Base-by-base conservation (phyloP, 306 rosid species). In the Biancaea sappan region DNA sequence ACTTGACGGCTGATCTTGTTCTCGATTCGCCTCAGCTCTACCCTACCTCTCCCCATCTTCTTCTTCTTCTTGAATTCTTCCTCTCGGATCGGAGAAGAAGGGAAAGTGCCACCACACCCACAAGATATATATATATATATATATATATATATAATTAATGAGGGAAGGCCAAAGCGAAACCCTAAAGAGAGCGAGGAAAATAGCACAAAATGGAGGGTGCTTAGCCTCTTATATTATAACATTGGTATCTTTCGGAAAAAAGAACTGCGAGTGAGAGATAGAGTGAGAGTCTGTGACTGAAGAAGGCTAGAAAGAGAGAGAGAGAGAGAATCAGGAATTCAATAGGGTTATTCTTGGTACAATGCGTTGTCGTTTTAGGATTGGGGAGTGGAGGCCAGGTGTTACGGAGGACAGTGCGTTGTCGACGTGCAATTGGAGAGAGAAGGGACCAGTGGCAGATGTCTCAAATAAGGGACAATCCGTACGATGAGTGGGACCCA, bases 1-100 rank as follows among this genome's bases (percentile, higher is more conserved):
- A 92, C 97, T 83, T 92, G 97, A 35, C 96, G 79, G 37, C 86
- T 92, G 63, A 85, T 88, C 72, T 89, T 92, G 91, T 89, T 88
- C 90, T 92, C 96, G 82, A 92, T 92, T 83, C 88, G 86, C 88
- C 81, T 89, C 75, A 92, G 66, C 81, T 86, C 82, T 67, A 92
- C 96, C 80, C 83, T 92, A 2, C 97, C 97, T 78, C 97, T 89
- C 6, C 96, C 97, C 96, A 91, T 88, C 58, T 60, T 43, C 13
- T 31, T 25, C 62, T 29, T 1, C 10, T 65, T 21, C 5, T 53
- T n/a, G 21, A 15, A n/a, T 41, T 76, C 14, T 38, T 46, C 16
- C n/a, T n/a, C n/a, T n/a, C n/a, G n/a, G n/a, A n/a, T 14, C 0
- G 9, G 19, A 40, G 66, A 50, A 29, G 14, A 21, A 25, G 12